Base-by-base conservation (phyloP, 306 rosid species). In the Glycine tomentella region DNA sequence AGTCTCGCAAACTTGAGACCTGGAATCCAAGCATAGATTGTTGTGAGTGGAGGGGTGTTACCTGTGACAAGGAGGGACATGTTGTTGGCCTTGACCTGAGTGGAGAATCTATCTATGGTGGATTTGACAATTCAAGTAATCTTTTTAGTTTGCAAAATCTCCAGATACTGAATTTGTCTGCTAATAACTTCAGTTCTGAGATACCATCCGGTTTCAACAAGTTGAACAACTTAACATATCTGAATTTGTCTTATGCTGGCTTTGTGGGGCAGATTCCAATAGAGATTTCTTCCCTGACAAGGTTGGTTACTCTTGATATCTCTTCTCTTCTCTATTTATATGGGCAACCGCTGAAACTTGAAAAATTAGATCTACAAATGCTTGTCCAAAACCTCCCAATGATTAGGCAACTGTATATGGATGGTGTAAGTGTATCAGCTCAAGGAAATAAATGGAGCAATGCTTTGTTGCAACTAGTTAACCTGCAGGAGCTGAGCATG, bases 1-100 rank as follows among this genome's bases (percentile, higher is more conserved):
- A 0, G 1, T 40, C 51, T 8, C 0, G 3, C 13, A 66, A 66
- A 15, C 71, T 40, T 14, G 33, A 8, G 14, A 42, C 3, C 75
- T 76, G 81, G 93, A 38, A 73, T 3, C n/a, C 9, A 17, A 83
- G 3, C 15, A 8, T 6, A 3, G 77, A 61, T 69, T 81, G 72
- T 9, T 84, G 89, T 71, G 5, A 63, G 6, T 87, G 95, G 95
- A 40, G 1, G 0, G 95, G 91, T n/a, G 88, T 91, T 1, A 50
- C 69, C 7, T 90, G 88, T 65, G 76, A 74, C 13, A 40, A 65
- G 0, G 34, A 80, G 8, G 78, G 86, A 7, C 74, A 42, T n/a
- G 82, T 82, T 38, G 50, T 36, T 25, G 74, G 82, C 9, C 73
- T 82, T 9, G 74, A 82, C 12, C 45, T 76, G 2, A 59, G 74